phyloP scores from a whole-genome alignment of 306 rosid genomes.

The Trifolium subterraneum region DNA sequence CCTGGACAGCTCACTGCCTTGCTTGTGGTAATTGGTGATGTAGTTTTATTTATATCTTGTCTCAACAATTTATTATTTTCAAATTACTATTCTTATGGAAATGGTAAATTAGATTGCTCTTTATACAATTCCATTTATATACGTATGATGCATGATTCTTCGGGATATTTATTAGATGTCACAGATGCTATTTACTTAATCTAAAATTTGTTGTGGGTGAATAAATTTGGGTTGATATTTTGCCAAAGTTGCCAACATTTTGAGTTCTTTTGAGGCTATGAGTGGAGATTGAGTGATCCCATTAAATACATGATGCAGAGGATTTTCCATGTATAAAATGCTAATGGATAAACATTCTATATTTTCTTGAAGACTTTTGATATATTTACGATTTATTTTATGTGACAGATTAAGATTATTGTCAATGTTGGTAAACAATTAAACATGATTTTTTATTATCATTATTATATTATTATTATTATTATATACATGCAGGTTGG shows the following conservation, averaged over 20 bases:
- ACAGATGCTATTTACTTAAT: conserved; percentile 8
- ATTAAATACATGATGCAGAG: conserved; percentile 7
- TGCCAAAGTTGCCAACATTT: conserved; percentile 13
- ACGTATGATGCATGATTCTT: conserved; percentile 17
- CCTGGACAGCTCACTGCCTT: conserved; percentile 24
- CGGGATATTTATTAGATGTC: conserved; percentile 14
- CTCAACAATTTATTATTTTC: conserved; percentile 32
- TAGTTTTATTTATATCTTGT: conserved; percentile 17
- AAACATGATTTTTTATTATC: conserved; percentile 8
- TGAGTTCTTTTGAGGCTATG: conserved; percentile 21
- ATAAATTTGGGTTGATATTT: background rate
- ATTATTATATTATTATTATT: background rate
- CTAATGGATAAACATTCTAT: conserved; percentile 31
- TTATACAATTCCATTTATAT: conserved; percentile 19
- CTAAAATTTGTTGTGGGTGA: conserved; percentile 26
- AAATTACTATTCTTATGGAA: conserved; percentile 3
- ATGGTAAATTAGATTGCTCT: conserved; percentile 20
- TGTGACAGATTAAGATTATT: conserved; percentile 32
- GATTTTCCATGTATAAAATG: conserved; percentile 34
- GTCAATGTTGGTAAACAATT: background rate
- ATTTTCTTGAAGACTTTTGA: conserved; percentile 17
- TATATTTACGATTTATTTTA: conserved; percentile 21
- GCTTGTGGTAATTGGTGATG: conserved; percentile 16
- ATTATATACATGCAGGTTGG: conserved; percentile 75
- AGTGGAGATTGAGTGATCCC: conserved; percentile 26